Evolutionary conservation across 1,284 basidiomycete genomes (phyloP).

Genomic region (Cerrena zonata): DNA sequence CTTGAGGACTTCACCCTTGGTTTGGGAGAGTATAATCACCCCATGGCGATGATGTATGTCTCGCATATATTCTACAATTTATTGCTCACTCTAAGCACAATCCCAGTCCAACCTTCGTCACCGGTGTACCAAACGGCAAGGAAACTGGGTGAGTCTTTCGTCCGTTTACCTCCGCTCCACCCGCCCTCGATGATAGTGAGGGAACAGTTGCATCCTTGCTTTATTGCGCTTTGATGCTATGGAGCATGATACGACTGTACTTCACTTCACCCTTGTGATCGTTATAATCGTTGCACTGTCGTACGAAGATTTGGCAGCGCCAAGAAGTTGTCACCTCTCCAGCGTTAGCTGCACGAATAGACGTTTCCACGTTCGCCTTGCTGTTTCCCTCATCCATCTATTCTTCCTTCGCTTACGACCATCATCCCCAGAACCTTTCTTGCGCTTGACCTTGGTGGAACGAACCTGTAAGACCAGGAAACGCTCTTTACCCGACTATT

Average conservation of each 20-base stretch:
- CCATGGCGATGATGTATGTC: constrained; percentile 85
- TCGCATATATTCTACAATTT: neutral
- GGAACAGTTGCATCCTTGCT: no score
- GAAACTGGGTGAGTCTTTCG: constrained; percentile 74
- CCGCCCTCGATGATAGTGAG: no score
- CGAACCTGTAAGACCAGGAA: constrained; percentile 70
- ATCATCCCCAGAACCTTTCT: constrained; percentile 69
- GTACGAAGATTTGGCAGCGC: no score
- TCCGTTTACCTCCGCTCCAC: no score
- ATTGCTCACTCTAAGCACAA: constrained; percentile 3
- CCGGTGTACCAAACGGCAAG: constrained; percentile 82
- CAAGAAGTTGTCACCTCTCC: no score
- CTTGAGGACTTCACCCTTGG: constrained; percentile 73
- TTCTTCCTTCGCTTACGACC: constrained; percentile 9
- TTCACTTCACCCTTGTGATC: no score
- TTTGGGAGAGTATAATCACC: constrained; percentile 62
- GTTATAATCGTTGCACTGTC: no score
- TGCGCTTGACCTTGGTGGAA: constrained; percentile 90
- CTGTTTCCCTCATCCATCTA: neutral
- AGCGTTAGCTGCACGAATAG: no score
- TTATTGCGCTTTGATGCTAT: no score
- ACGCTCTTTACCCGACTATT: constrained; percentile 4
- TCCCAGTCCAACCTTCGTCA: constrained; percentile 80
- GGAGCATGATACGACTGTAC: no score
- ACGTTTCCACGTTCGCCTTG: no score